These are phyloP conservation scores for Noccaea bulbosa DNA, from an alignment of 345 rosid species.

Conservation along the genomic window DNA sequence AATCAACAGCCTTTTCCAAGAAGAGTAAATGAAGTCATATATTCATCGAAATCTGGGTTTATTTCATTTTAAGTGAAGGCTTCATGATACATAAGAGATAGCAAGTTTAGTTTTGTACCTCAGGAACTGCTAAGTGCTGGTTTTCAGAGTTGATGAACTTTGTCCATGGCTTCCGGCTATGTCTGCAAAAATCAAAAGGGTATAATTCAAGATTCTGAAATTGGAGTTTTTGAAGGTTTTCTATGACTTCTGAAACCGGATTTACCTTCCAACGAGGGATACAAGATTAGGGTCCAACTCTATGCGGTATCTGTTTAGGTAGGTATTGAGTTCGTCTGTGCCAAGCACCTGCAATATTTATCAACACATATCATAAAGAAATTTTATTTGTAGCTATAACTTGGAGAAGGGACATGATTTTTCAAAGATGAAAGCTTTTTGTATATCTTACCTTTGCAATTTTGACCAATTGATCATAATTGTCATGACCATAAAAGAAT, in stretches of 20 bases:
- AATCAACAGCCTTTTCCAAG: constrained; percentile 78
- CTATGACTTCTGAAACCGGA: not conserved
- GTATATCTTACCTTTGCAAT: constrained; percentile 74
- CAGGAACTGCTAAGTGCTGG: constrained; percentile 89
- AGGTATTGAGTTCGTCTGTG: constrained; percentile 85
- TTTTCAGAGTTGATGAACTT: constrained; percentile 87
- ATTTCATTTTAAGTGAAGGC: not conserved
- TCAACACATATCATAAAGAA: constrained; percentile 2
- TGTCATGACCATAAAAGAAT: constrained; percentile 98
- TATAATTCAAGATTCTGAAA: constrained; percentile 5
- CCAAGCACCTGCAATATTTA: constrained; percentile 70
- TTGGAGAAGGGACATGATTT: not conserved
- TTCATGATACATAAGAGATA: not conserved
- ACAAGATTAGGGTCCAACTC: constrained; percentile 92
- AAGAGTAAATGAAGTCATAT: constrained; percentile 8
- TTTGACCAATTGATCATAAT: constrained; percentile 95
- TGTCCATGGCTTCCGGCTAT: constrained; percentile 91
- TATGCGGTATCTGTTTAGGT: constrained; percentile 79
- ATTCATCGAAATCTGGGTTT: not conserved
- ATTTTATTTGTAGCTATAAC: constrained; percentile 4
- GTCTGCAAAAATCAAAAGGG: constrained; percentile 46
- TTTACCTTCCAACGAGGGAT: constrained; percentile 88
- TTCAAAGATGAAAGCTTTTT: constrained; percentile 16
- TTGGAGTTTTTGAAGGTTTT: not conserved
- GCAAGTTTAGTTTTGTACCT: constrained; percentile 54